A percentile compares a stretch with the other conserved stretches of the same genome.
Evolutionary conservation across 2,329 filamentous ascomycete species (phyloP).

Genomic region (Chalara sp.): DNA sequence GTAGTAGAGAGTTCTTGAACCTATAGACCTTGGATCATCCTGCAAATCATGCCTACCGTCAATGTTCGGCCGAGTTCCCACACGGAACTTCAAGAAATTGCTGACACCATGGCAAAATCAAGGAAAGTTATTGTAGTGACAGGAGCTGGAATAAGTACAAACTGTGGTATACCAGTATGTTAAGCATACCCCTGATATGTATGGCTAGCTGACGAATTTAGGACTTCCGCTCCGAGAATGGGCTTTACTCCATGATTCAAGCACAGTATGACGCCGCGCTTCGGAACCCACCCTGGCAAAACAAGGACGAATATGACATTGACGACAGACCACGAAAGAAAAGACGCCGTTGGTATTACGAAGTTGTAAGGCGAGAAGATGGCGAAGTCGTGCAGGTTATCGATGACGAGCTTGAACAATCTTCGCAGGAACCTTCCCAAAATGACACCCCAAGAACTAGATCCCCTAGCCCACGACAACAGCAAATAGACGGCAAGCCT

Average conservation of each 20-base stretch:
- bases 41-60: constrained; percentile 24
- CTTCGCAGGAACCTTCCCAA: too few species aligned
- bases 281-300: constrained; percentile 33
- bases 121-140: constrained; percentile 67
- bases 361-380: constrained; percentile 14
- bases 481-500: neutral
- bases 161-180: constrained; percentile 66
- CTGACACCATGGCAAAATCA: constrained; percentile 56
- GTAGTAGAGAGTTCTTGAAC: too few species aligned
- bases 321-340: constrained; percentile 28
- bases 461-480: neutral
- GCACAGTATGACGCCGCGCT: constrained; percentile 50
- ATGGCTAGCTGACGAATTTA: constrained; percentile 27
- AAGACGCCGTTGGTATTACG: constrained; percentile 23
- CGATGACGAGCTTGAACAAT: too few species aligned
- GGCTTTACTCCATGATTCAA: constrained; percentile 66
- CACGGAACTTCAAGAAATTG: constrained; percentile 51
- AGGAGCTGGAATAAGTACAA: constrained; percentile 68
- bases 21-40: too few species aligned
- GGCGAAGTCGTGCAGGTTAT: too few species aligned
- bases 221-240: constrained; percentile 69
- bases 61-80: constrained; percentile 20
- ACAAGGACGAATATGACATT: constrained; percentile 24
- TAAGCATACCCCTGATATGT: neutral
- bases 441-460: neutral